Evolutionary conservation across 1,284 basidiomycete species (phyloP).

Genomic region (Hymenochaete sp.): DNA sequence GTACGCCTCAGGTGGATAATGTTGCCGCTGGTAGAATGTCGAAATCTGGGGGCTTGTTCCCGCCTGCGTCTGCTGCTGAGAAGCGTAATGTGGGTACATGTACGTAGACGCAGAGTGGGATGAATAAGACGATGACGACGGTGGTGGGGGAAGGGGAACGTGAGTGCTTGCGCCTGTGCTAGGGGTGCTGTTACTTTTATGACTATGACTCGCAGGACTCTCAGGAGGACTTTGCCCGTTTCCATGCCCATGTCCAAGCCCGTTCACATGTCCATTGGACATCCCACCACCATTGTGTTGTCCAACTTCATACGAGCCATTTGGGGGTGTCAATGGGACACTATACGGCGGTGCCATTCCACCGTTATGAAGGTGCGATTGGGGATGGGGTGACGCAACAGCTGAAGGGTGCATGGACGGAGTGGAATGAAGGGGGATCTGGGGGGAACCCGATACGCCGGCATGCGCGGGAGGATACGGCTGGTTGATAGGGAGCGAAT

Average conservation of each 20-base stretch:
- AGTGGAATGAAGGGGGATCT: no score
- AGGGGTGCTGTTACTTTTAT: no score
- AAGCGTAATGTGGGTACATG: neutral
- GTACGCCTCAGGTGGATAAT: conserved; percentile 12
- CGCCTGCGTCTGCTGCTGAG: neutral
- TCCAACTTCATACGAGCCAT: neutral
- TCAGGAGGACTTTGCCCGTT: conserved; percentile 3
- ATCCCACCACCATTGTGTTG: conserved; percentile 4
- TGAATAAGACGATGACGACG: neutral
- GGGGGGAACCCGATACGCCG: neutral
- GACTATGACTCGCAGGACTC: conserved; percentile 6
- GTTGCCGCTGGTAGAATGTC: conserved; percentile 6
- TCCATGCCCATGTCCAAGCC: neutral
- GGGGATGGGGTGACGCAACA: neutral
- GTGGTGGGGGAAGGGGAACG: neutral
- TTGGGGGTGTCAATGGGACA: neutral
- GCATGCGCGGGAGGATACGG: neutral
- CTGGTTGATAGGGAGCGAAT: neutral
- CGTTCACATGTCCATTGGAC: neutral
- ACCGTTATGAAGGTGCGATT: no score
- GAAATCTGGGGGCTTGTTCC: conserved; percentile 1
- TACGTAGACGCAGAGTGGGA: neutral
- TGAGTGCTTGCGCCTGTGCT: conserved; percentile 2
- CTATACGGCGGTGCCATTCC: neutral
- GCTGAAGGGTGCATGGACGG: no score